Conservation (phyloP, 192 early-diverging fungal genomes). For the Linnemannia zychae region DNA sequence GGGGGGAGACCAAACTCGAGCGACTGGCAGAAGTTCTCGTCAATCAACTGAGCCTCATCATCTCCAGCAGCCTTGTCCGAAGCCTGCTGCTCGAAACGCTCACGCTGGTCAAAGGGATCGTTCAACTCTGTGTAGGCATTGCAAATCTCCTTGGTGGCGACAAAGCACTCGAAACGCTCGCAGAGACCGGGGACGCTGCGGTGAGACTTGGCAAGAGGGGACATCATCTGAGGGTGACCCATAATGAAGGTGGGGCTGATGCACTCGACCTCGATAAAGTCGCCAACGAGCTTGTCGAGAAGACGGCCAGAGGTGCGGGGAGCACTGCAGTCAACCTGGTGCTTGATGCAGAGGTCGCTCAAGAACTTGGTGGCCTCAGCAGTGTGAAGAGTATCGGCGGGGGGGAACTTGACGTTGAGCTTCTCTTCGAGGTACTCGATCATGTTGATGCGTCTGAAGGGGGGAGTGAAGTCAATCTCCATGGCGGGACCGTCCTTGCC, state of each 20-base stretch:
- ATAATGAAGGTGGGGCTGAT: conserved; percentile 94
- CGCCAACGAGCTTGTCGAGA: conserved; percentile 95
- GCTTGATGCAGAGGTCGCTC: conserved; percentile 91
- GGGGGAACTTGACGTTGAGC: conserved; percentile 92
- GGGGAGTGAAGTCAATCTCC: conserved; percentile 96
- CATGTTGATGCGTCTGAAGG: conserved; percentile 96
- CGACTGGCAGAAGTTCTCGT: conserved; percentile 97
- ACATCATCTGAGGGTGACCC: conserved; percentile 99
- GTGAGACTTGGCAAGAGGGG: conserved; percentile 97
- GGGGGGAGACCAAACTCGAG: conserved; percentile 98
- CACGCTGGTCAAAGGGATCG: conserved; percentile 99
- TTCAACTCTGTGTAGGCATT: conserved; percentile 99
- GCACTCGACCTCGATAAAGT: conserved; percentile 84
- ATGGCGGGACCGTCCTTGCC: conserved; percentile 82
- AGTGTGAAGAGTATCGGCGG: conserved; percentile 84
- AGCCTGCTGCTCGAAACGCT: conserved; percentile 98
- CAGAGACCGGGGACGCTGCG: conserved; percentile 90
- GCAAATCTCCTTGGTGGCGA: conserved; percentile 96
- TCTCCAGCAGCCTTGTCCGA: conserved; percentile 97
- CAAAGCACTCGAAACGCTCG: conserved; percentile 99
- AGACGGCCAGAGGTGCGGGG: conserved; percentile 94
- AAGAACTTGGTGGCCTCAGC: conserved; percentile 91
- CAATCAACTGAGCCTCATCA: conserved; percentile 98
- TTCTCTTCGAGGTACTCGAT: conserved; percentile 92
- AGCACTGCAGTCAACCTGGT: conserved; percentile 95